Evolutionary conservation across 1,284 basidiomycete genomes (phyloP).

Genomic region (Boletellus deceptivus): DNA sequence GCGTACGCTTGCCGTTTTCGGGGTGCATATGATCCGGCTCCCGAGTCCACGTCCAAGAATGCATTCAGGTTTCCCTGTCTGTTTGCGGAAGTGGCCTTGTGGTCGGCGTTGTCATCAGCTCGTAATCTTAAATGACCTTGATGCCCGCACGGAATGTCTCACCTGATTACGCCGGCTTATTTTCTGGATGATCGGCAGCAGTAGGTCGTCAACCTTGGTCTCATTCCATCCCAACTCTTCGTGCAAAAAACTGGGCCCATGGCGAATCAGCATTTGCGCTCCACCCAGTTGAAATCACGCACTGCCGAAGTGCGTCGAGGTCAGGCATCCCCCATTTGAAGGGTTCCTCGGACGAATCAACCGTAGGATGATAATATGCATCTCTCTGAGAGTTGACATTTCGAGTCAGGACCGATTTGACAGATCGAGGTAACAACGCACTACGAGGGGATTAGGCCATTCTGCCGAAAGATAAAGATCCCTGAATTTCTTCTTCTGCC

Average conservation of each 20-base stretch:
- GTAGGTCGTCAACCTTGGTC: slow-evolving; percentile 86
- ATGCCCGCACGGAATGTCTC: slow-evolving; percentile 11
- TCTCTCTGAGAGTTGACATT: slow-evolving; percentile 57
- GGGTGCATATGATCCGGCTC: slow-evolving; percentile 69
- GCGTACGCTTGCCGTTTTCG: slow-evolving; percentile 77
- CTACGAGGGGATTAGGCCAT: slow-evolving; percentile 92
- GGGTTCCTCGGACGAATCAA: slow-evolving; percentile 89
- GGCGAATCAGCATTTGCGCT: slow-evolving; percentile 1
- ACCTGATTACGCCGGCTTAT: slow-evolving; percentile 80
- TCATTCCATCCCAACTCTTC: slow-evolving; percentile 87
- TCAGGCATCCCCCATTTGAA: slow-evolving; percentile 98
- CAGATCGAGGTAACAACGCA: slow-evolving; percentile 38
- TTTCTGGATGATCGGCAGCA: slow-evolving; percentile 92
- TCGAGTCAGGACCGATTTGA: background rate
- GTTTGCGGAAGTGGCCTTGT: slow-evolving; percentile 59
- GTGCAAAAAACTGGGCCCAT: slow-evolving; percentile 65
- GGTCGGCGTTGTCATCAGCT: slow-evolving; percentile 4
- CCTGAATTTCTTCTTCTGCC: slow-evolving; percentile 87
- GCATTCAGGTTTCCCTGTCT: slow-evolving; percentile 72
- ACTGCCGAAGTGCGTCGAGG: slow-evolving; percentile 85
- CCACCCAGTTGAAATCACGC: slow-evolving; percentile 30
- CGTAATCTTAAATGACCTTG: background rate
- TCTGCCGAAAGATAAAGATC: slow-evolving; percentile 75
- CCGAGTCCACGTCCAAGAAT: slow-evolving; percentile 62
- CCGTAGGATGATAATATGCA: slow-evolving; percentile 89